Evolutionary conservation across 1,139 yeast species (phyloP).

Genomic region (Pneumocystis jirovecii): DNA sequence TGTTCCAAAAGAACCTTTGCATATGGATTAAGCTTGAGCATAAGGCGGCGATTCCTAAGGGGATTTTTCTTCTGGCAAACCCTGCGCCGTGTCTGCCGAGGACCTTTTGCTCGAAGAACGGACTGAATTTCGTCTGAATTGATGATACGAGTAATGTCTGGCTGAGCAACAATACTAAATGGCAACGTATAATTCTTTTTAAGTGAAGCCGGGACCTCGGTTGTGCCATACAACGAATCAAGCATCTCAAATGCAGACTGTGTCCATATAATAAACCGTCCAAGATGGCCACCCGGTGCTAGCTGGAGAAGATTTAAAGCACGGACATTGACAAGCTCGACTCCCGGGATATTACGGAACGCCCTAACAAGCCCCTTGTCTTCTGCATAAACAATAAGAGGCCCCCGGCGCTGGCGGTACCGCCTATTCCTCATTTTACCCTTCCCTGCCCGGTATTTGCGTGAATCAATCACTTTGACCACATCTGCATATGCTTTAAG

Average conservation of each 20-base stretch:
- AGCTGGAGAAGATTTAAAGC: conserved; percentile 93
- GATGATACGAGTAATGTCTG: conserved; percentile 94
- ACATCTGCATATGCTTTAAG: conserved; percentile 98
- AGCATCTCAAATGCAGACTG: conserved; percentile 94
- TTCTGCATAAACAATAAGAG: conserved; percentile 86
- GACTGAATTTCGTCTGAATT: conserved; percentile 99
- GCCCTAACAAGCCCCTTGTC: conserved; percentile 98
- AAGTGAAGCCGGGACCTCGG: conserved; percentile 56
- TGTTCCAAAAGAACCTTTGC: conserved; percentile 50
- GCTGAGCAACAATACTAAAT: conserved; percentile 80
- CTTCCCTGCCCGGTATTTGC: conserved; percentile 99
- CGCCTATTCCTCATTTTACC: conserved; percentile 99
- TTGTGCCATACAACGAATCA: conserved; percentile 96
- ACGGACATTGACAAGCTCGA: conserved; percentile 87
- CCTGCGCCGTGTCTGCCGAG: conserved; percentile 81
- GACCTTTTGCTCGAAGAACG: conserved; percentile 94
- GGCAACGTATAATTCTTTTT: conserved; percentile 90
- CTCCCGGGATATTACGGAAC: conserved; percentile 99
- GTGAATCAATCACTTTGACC: conserved; percentile 94
- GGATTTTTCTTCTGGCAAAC: conserved; percentile 99
- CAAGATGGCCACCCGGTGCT: conserved; percentile 99
- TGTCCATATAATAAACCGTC: conserved; percentile 99
- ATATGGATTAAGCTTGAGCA: conserved; percentile 98
- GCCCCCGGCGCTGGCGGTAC: conserved; percentile 99
- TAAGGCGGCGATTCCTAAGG: conserved; percentile 97